Evolutionary conservation across 257 asterid species (phyloP).

Genomic region (Datura wrightii): DNA sequence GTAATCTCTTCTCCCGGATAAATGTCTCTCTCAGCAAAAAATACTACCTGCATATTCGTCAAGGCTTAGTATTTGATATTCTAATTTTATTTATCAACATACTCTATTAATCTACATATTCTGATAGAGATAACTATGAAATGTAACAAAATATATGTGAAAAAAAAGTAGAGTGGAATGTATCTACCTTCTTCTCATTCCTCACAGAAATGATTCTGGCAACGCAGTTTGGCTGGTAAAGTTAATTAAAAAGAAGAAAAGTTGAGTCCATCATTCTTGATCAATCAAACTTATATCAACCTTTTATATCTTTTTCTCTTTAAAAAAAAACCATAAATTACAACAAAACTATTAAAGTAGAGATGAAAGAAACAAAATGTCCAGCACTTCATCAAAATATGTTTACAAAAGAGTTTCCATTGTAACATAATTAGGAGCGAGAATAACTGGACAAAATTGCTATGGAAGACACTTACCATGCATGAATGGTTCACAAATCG

Average conservation of each 20-base stretch:
- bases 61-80: slow-evolving; percentile 10
- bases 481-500: slow-evolving; percentile 79
- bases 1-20: slow-evolving; percentile 82
- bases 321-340: neutral
- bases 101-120: neutral
- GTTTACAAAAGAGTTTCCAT: neutral
- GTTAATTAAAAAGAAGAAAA: slow-evolving; percentile 9
- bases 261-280: slow-evolving; percentile 26
- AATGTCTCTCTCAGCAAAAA: slow-evolving; percentile 66
- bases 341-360: slow-evolving; percentile 10
- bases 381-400: neutral
- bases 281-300: neutral
- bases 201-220: slow-evolving; percentile 66
- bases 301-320: slow-evolving; percentile 3
- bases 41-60: slow-evolving; percentile 52
- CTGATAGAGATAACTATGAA: neutral
- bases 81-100: neutral
- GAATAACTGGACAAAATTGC: neutral
- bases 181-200: slow-evolving; percentile 64
- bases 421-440: neutral
- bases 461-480: slow-evolving; percentile 42
- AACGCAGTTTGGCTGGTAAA: slow-evolving; percentile 65
- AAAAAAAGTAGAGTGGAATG: neutral
- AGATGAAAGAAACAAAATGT: neutral
- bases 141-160: slow-evolving; percentile 13